A percentile compares a stretch with the other conserved stretches of the same genome.
Conservation (phyloP, 1,284 basidiomycete genomes). For the Sporisorium reilianum region DNA sequence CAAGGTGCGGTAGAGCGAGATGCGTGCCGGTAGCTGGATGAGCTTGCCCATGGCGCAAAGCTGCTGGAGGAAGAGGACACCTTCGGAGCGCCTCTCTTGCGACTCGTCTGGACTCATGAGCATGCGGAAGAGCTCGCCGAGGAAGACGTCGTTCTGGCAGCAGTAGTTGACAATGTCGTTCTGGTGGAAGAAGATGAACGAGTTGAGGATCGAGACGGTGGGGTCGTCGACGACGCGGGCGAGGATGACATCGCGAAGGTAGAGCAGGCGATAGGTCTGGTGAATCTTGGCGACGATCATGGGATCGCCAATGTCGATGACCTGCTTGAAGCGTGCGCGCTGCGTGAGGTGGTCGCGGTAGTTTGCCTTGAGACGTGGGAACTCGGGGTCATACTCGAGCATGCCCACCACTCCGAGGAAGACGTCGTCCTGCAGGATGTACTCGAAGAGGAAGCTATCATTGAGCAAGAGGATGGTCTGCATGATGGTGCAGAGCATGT, state of each 20-base stretch:
- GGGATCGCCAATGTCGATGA: constrained; percentile 65
- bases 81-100: constrained; percentile 56
- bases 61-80: constrained; percentile 83
- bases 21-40: constrained; percentile 86
- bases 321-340: constrained; percentile 77
- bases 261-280: constrained; percentile 94
- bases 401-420: constrained; percentile 94
- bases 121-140: constrained; percentile 81
- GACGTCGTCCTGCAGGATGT: constrained; percentile 90
- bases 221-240: constrained; percentile 94
- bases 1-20: constrained; percentile 87
- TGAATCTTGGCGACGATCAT: constrained; percentile 77
- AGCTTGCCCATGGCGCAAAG: constrained; percentile 96
- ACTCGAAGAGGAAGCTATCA: constrained; percentile 93
- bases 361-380: constrained; percentile 92
- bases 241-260: constrained; percentile 97
- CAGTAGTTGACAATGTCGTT: constrained; percentile 95
- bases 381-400: constrained; percentile 98
- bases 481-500: constrained; percentile 90
- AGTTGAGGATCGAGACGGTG: constrained; percentile 95
- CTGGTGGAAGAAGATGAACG: constrained; percentile 98
- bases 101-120: constrained; percentile 28
- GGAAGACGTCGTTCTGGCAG: constrained; percentile 80
- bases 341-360: constrained; percentile 91
- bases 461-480: constrained; percentile 95